A percentile compares a stretch with the other conserved stretches of the same genome.
These are phyloP conservation scores for Pistacia integerrima DNA, from an alignment of 345 rosid species.

Conservation along the genomic window DNA sequence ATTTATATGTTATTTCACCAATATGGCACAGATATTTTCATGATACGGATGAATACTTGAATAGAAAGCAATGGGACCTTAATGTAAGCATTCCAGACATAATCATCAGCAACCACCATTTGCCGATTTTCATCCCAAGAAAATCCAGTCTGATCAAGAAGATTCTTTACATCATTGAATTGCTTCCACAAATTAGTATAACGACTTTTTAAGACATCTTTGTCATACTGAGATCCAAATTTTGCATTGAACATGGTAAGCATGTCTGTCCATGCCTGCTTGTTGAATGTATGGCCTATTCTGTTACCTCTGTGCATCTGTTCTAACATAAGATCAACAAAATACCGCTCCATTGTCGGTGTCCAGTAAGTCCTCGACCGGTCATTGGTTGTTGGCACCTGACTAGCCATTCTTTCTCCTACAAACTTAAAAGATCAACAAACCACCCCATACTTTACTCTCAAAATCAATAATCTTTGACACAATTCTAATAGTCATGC, in stretches of 20 bases:
- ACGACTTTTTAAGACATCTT: conserved; percentile 74
- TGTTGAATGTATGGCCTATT: conserved; percentile 79
- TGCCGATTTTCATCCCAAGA: conserved; percentile 79
- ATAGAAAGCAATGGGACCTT: conserved; percentile 47
- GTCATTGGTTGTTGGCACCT: conserved; percentile 45
- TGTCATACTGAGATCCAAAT: conserved; percentile 78
- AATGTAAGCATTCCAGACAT: conserved; percentile 59
- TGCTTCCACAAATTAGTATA: conserved; percentile 81
- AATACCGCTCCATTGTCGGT: conserved; percentile 81
- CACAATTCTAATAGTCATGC: no score
- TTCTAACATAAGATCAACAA: conserved; percentile 85
- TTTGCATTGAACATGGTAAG: conserved; percentile 58
- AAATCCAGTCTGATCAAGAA: conserved; percentile 70
- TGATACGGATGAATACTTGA: background rate
- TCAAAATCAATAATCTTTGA: background rate
- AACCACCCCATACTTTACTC: background rate
- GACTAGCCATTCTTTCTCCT: conserved; percentile 40
- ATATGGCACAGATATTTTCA: conserved; percentile 1
- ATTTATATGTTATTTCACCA: conserved; percentile 19
- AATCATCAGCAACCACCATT: conserved; percentile 71
- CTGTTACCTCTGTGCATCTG: conserved; percentile 77
- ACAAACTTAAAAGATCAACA: background rate
- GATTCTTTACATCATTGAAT: conserved; percentile 69
- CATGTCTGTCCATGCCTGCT: conserved; percentile 89
- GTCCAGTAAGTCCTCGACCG: conserved; percentile 88